A percentile compares a stretch with the other conserved stretches of the same genome.
These are phyloP conservation scores for Diaporthe ampelina DNA, from an alignment of 2,329 filamentous ascomycete species.

Conservation along the genomic window DNA sequence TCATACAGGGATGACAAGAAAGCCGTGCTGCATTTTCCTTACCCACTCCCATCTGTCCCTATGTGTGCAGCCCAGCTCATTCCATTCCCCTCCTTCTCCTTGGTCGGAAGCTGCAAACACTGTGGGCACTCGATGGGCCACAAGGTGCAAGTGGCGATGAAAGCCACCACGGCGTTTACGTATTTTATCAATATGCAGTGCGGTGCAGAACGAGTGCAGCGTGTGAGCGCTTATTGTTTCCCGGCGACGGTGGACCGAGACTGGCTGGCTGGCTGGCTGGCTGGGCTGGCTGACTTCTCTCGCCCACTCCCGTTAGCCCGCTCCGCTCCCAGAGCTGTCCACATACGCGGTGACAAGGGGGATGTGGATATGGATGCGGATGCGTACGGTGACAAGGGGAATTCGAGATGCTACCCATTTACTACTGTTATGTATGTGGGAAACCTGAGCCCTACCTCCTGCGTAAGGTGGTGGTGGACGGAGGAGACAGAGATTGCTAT, in stretches of 20 bases:
- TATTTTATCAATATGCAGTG: not conserved
- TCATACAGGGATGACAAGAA: not conserved
- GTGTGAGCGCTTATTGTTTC: constrained; percentile 15
- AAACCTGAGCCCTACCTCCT: not conserved
- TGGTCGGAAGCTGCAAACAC: not conserved
- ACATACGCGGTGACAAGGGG: not conserved
- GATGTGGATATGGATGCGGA: too few relatives aligned
- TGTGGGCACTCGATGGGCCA: constrained; percentile 1
- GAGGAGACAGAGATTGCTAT: not conserved
- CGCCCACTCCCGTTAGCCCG: not conserved
- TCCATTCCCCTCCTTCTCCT: not conserved
- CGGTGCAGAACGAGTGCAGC: constrained; percentile 2
- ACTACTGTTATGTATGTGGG: not conserved
- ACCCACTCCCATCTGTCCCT: not conserved
- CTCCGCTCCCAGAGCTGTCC: constrained; percentile 1
- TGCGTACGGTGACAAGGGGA: not conserved
- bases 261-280: not conserved
- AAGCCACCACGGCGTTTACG: constrained; percentile 18
- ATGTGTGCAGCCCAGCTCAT: not conserved
- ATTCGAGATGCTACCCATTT: not conserved
- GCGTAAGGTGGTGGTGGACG: not conserved
- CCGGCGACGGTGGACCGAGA: not conserved
- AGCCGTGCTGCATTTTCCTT: not conserved
- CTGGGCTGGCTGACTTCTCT: not conserved
- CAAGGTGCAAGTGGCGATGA: not conserved